Conservation (phyloP, 495 filamentous ascomycete genomes). For the Letharia lupina region DNA sequence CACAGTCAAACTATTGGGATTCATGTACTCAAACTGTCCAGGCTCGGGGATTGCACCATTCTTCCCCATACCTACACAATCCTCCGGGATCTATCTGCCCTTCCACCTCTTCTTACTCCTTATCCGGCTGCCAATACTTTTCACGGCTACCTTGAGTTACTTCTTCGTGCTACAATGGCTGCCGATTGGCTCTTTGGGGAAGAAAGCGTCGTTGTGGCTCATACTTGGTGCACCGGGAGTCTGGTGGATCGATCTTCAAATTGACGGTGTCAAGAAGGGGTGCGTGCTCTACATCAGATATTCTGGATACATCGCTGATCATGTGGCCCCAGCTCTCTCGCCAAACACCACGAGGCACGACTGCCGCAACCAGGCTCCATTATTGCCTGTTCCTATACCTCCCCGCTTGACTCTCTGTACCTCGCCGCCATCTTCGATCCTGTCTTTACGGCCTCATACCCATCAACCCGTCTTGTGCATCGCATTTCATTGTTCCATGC, state of each 20-base stretch:
- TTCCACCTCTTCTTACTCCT: slow-evolving; percentile 64
- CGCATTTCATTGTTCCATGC: slow-evolving; percentile 67
- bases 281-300: slow-evolving; percentile 27
- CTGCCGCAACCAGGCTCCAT: slow-evolving; percentile 69
- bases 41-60: slow-evolving; percentile 96
- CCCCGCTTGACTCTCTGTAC: slow-evolving; percentile 87
- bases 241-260: slow-evolving; percentile 96
- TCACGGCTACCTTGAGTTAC: slow-evolving; percentile 58
- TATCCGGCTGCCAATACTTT: slow-evolving; percentile 70
- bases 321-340: slow-evolving; percentile 39
- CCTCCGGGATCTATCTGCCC: slow-evolving; percentile 51
- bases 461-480: slow-evolving; percentile 60
- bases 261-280: slow-evolving; percentile 91
- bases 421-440: slow-evolving; percentile 96
- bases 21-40: slow-evolving; percentile 32
- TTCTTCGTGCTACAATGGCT: slow-evolving; percentile 79
- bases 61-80: slow-evolving; percentile 61
- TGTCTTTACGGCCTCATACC: slow-evolving; percentile 80
- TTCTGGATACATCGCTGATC: background rate
- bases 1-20: slow-evolving; percentile 6
- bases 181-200: slow-evolving; percentile 66
- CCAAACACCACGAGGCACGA: slow-evolving; percentile 53
- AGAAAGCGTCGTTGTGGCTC: slow-evolving; percentile 80
- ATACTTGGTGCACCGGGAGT: slow-evolving; percentile 79
- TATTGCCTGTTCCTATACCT: slow-evolving; percentile 85